Conservation (phyloP, 129 eudicot species). For the Escallonia rubra region DNA sequence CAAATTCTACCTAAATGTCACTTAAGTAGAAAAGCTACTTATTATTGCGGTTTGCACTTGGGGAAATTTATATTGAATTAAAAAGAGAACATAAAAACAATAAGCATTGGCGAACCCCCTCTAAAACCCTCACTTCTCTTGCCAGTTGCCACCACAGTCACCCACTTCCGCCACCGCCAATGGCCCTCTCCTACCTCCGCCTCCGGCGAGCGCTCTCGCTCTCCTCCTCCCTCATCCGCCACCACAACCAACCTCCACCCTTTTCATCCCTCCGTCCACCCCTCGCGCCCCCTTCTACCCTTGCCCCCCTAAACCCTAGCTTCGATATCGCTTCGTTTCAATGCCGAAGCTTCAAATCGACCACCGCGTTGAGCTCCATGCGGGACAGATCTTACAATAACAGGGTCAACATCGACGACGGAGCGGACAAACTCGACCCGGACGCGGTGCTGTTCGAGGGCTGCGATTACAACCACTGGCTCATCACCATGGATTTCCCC, state of each 20-base stretch:
- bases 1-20: too few relatives aligned
- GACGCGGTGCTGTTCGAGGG: constrained; percentile 86
- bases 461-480: constrained; percentile 95
- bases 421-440: constrained; percentile 44
- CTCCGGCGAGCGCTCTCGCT: constrained; percentile 62
- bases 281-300: neutral
- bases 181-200: constrained; percentile 48
- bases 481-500: constrained; percentile 76
- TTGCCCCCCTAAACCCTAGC: constrained; percentile 28
- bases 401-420: constrained; percentile 20
- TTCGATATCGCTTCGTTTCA: constrained; percentile 6
- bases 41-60: too few relatives aligned
- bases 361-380: constrained; percentile 16
- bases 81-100: too few relatives aligned
- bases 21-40: too few relatives aligned
- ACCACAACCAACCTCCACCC: constrained; percentile 12
- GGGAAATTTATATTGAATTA: too few relatives aligned
- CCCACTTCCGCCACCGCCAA: constrained; percentile 14
- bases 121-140: constrained; percentile 27
- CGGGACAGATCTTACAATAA: constrained; percentile 3
- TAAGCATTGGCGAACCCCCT: neutral
- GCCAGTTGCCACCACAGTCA: neutral
- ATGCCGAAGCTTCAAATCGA: constrained; percentile 10
- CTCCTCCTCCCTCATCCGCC: constrained; percentile 35
- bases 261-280: constrained; percentile 13